Evolutionary conservation across 768 basidiomycete genomes (phyloP), one percentile per base, ranked within the genome.

Genomic region (Sporobolomyces pararoseus): DNA sequence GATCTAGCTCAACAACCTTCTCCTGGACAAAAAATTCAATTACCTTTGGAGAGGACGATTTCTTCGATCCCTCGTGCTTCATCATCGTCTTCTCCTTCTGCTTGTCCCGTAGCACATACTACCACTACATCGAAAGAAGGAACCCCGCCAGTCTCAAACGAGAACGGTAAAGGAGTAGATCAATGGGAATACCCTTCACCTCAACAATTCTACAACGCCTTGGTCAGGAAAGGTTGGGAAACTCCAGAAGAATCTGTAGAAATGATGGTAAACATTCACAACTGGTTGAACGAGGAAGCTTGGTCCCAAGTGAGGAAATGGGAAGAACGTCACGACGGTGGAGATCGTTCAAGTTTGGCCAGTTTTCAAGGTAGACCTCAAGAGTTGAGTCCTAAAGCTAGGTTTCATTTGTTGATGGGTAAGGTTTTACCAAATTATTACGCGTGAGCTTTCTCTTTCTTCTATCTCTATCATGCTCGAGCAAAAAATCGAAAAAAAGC

Each of bases 191-290:
- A 98, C 80, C 95, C 95, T 4, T 91, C 89, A 3, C 91, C 94
- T 14, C 95, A 98, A 80, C 94, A 97, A 79, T 97, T 98, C 78
- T 94, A 97, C 80, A 98, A 98, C 79, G 95, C 95, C 0, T 84
- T 99, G 19, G 91, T 91, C 14, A 82, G 92, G 71, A 99, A 99
- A 78, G 96, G 96, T 3, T 92, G 90, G 89, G 93, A 95, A 80
- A 95, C 96, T 3, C 92, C 93, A 0, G 93, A 94, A 79, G 91
- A 97, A 75, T 89, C 92, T 79, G 85, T 97, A 52, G 94, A 93
- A 79, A 91, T 87, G 31, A 96, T 99, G 90, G 96, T 99, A 51
- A 87, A 92, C 70, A 97, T 98, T 42, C 96, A 99, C 78, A 99
- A 99, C 79, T 97, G 94, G 75, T 79, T 99, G 79, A 98, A 99